These are phyloP conservation scores for Pichia sp. DNA, from an alignment of 1,139 yeast species.

Conservation along the genomic window DNA sequence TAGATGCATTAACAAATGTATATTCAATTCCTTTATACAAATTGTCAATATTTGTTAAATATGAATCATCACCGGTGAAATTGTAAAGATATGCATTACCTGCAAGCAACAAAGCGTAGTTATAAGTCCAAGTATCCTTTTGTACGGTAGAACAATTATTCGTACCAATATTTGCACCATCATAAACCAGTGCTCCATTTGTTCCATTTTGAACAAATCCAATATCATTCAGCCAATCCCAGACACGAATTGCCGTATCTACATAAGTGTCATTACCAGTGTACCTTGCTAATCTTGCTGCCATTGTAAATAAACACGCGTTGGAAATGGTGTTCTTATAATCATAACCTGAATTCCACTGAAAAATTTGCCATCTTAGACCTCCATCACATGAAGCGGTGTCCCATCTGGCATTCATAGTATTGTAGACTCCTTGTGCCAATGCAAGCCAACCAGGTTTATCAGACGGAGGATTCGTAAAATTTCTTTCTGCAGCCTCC, in stretches of 20 bases:
- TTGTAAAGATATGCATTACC: conserved; percentile 71
- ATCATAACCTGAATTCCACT: conserved; percentile 91
- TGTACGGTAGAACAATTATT: conserved; percentile 50
- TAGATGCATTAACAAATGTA: conserved; percentile 35
- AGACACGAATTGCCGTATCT: conserved; percentile 57
- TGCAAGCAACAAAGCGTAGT: conserved; percentile 64
- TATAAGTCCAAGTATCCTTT: conserved; percentile 63
- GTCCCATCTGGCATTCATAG: conserved; percentile 91
- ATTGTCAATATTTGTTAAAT: conserved; percentile 47
- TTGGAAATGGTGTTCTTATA: conserved; percentile 87
- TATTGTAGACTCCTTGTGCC: conserved; percentile 78
- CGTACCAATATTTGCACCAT: conserved; percentile 55
- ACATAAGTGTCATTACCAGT: conserved; percentile 68
- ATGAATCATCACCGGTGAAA: conserved; percentile 38
- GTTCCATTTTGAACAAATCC: conserved; percentile 36
- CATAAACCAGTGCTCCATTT: conserved; percentile 43
- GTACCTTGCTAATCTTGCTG: conserved; percentile 79
- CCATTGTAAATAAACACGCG: conserved; percentile 83
- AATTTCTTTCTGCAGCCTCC: conserved; percentile 78
- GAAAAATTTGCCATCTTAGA: conserved; percentile 91
- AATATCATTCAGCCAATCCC: conserved; percentile 69
- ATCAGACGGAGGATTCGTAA: conserved; percentile 48
- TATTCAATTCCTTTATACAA: conserved; percentile 43
- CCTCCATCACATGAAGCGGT: conserved; percentile 70
- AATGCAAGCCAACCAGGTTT: conserved; percentile 57